Conservation (phyloP, 2,329 filamentous ascomycete species). For the Phaeomoniella chlamydospora region DNA sequence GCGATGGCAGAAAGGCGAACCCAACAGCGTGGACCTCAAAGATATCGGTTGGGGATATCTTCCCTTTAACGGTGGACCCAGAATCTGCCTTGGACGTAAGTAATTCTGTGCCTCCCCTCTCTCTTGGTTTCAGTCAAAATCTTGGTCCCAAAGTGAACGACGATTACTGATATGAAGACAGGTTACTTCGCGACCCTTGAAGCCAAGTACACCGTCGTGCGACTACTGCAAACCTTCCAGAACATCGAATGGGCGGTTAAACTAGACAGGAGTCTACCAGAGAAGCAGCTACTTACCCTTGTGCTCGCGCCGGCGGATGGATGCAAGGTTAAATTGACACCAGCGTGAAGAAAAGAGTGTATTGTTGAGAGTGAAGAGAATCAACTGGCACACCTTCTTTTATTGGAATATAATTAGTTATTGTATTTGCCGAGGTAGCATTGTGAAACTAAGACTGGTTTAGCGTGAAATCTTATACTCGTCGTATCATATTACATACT, state of each 20-base stretch:
- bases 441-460: not conserved
- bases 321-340: conserved; percentile 4
- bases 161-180: no score
- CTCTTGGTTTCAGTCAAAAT: no score
- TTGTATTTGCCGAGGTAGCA: not conserved
- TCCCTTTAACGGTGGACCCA: conserved; percentile 37
- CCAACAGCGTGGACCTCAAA: no score
- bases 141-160: no score
- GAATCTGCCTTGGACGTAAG: conserved; percentile 45
- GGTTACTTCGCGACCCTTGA: conserved; percentile 45
- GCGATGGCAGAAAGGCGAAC: conserved; percentile 36
- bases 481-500: no score
- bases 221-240: conserved; percentile 27
- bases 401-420: no score
- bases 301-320: conserved; percentile 6
- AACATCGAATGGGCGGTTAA: no score
- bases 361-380: not conserved
- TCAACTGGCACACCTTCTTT: not conserved
- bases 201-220: conserved; percentile 35
- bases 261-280: conserved; percentile 1
- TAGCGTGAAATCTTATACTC: not conserved
- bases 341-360: no score
- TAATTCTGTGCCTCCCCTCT: no score
- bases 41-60: conserved; percentile 39
- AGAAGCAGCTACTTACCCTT: conserved; percentile 4